Evolutionary conservation across 768 basidiomycete genomes (phyloP).

Genomic region (Clavulina sp.): DNA sequence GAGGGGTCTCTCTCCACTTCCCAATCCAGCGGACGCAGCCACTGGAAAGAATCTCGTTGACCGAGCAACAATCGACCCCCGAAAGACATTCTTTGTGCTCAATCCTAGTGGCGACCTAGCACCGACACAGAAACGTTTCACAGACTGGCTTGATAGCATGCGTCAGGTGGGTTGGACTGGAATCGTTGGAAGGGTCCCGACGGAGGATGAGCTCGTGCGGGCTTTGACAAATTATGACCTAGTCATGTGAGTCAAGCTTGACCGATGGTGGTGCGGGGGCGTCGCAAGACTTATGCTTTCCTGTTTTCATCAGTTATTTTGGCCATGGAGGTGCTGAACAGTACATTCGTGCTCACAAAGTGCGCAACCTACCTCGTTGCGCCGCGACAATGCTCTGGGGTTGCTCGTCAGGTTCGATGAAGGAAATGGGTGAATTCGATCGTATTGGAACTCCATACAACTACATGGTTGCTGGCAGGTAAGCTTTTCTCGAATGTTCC

Average conservation of each 20-base stretch:
- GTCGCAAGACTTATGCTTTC: background rate
- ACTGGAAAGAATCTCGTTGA: conserved; percentile 19
- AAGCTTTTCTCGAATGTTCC: conserved; percentile 19
- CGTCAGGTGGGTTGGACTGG: conserved; percentile 67
- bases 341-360: conserved; percentile 73
- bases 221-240: conserved; percentile 62
- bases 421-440: conserved; percentile 90
- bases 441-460: conserved; percentile 80
- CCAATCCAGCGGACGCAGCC: conserved; percentile 5
- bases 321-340: conserved; percentile 95
- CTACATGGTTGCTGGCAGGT: conserved; percentile 98
- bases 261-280: background rate
- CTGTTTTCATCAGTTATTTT: conserved; percentile 51
- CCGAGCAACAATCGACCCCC: conserved; percentile 41
- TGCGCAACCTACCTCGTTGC: conserved; percentile 66
- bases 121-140: conserved; percentile 69
- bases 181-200: conserved; percentile 52
- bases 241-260: conserved; percentile 52
- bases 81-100: conserved; percentile 63
- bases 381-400: conserved; percentile 97
- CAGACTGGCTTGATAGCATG: conserved; percentile 62
- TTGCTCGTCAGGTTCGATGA: conserved; percentile 80
- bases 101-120: conserved; percentile 86
- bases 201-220: conserved; percentile 65
- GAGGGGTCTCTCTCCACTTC: conserved; percentile 16